Conservation (phyloP, 2,329 filamentous ascomycete species). For the Myriosclerotinia scirpicola region DNA sequence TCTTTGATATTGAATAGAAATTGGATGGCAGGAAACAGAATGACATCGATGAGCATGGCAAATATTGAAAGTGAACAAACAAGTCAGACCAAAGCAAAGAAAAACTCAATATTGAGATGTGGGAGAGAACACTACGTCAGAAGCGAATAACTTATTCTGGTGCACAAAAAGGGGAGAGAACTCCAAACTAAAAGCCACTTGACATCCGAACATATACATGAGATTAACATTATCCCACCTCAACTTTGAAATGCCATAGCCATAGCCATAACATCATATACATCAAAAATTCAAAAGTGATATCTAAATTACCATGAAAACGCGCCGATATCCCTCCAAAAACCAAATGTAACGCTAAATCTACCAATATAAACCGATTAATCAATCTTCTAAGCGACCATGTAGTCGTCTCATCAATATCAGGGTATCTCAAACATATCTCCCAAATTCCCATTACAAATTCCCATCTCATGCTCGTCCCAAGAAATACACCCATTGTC, state of each 20-base stretch:
- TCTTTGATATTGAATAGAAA: neutral
- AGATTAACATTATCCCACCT: neutral
- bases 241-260: neutral
- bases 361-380: neutral
- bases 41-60: too few species aligned
- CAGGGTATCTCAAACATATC: constrained; percentile 14
- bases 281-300: neutral
- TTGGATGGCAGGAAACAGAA: neutral
- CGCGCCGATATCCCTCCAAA: neutral
- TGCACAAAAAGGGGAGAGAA: neutral
- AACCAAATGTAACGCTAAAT: neutral
- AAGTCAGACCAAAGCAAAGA: neutral
- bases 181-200: neutral
- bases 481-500: neutral
- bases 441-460: neutral
- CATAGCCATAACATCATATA: neutral
- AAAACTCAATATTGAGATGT: neutral
- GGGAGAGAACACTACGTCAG: neutral
- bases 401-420: constrained; percentile 9
- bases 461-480: neutral
- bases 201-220: neutral
- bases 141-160: neutral
- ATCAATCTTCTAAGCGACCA: constrained; percentile 4
- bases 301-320: neutral
- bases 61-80: neutral